Evolutionary conservation across 306 rosid genomes (phyloP).

Genomic region (Castanea sativa): DNA sequence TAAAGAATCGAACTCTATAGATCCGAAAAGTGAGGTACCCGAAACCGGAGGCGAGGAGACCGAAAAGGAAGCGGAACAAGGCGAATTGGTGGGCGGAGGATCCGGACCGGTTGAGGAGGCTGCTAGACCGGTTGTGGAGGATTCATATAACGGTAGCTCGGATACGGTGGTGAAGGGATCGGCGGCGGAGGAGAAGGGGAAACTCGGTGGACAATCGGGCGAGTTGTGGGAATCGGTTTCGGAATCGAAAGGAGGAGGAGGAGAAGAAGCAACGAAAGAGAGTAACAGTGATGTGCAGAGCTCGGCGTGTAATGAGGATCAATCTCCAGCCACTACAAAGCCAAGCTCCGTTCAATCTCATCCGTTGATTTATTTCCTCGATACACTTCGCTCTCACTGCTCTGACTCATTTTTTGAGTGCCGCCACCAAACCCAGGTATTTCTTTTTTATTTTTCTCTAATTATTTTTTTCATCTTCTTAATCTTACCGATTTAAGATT

Average conservation of each 20-base stretch:
- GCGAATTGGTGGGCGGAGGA: neutral
- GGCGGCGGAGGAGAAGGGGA: slow-evolving; percentile 15
- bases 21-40: slow-evolving; percentile 8
- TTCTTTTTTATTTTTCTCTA: neutral
- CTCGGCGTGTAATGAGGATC: slow-evolving; percentile 22
- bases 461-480: neutral
- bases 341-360: slow-evolving; percentile 19
- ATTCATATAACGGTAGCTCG: slow-evolving; percentile 29
- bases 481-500: neutral
- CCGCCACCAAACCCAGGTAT: slow-evolving; percentile 30
- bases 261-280: slow-evolving; percentile 12
- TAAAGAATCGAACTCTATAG: slow-evolving; percentile 19
- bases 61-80: neutral
- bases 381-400: slow-evolving; percentile 15
- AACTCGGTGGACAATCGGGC: neutral
- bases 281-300: slow-evolving; percentile 29
- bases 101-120: slow-evolving; percentile 5
- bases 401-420: slow-evolving; percentile 23
- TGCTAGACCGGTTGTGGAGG: slow-evolving; percentile 21
- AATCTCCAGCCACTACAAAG: slow-evolving; percentile 20
- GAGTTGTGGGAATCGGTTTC: slow-evolving; percentile 25
- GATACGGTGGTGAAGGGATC: slow-evolving; percentile 24
- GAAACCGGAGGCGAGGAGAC: neutral
- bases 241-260: slow-evolving; percentile 9
- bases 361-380: slow-evolving; percentile 25